Conservation (phyloP, 768 basidiomycete species). For the Xerocomus spinulosus region DNA sequence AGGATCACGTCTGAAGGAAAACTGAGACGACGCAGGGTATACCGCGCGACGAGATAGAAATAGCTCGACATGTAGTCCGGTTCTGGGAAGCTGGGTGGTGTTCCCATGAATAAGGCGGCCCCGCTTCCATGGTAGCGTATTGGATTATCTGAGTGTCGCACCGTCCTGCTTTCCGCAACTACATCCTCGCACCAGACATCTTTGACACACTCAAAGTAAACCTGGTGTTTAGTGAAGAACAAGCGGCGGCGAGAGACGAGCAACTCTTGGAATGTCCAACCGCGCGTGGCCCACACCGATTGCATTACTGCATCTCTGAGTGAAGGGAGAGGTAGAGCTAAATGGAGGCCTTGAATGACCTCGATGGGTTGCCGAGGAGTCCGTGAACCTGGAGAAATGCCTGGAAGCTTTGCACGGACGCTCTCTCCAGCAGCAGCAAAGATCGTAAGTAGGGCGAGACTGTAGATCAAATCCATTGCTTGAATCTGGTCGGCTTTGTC, state of each 20-base stretch:
- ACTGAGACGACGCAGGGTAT: not conserved
- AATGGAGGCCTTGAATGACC: not conserved
- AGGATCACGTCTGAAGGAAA: not conserved
- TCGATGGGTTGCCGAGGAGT: not conserved
- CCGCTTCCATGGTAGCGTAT: not conserved
- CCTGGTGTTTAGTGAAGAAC: not conserved
- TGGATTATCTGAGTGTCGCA: not conserved
- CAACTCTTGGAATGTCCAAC: constrained; percentile 2
- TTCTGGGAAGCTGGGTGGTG: not conserved
- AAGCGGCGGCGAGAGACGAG: not conserved
- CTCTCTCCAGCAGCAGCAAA: constrained; percentile 5
- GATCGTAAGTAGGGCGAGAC: constrained; percentile 3
- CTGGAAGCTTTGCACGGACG: not conserved
- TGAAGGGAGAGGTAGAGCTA: not conserved
- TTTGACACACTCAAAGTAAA: not conserved
- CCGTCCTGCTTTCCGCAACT: not conserved
- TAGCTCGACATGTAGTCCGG: not conserved
- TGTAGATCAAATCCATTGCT: constrained; percentile 8
- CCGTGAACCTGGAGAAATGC: not conserved
- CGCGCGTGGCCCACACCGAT: not conserved
- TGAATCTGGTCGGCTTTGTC: constrained; percentile 8
- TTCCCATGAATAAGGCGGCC: not conserved
- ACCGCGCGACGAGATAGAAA: not conserved
- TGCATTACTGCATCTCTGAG: not conserved
- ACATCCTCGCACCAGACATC: not conserved